phyloP scores from a whole-genome alignment of 805 yeast species.

The Candida caryicola region DNA sequence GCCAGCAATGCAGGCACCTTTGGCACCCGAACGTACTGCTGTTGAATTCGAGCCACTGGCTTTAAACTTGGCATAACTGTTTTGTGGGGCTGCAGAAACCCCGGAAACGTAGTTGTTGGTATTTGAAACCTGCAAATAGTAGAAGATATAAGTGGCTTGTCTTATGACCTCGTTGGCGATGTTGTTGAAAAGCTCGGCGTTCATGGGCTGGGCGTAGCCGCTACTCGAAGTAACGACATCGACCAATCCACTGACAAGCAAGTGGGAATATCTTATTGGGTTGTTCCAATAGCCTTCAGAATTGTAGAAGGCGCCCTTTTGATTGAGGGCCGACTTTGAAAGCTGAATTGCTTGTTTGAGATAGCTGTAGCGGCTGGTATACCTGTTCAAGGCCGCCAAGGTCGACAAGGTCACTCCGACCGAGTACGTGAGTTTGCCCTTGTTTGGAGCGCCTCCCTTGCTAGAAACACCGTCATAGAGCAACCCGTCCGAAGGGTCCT shows the following conservation, averaged over 20 bases:
- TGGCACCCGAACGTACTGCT: neutral
- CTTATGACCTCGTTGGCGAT: slow-evolving; percentile 3
- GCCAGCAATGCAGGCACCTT: neutral
- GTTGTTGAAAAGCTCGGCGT: slow-evolving; percentile 13
- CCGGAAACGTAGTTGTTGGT: slow-evolving; percentile 11
- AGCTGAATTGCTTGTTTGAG: slow-evolving; percentile 9
- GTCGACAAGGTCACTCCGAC: slow-evolving; percentile 14
- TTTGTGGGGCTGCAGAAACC: neutral
- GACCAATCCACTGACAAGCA: slow-evolving; percentile 16
- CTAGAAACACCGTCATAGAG: slow-evolving; percentile 11
- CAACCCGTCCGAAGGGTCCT: slow-evolving; percentile 15
- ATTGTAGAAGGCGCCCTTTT: slow-evolving; percentile 11
- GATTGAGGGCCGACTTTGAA: slow-evolving; percentile 10
- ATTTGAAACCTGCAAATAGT: slow-evolving; percentile 12
- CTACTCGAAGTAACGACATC: slow-evolving; percentile 11
- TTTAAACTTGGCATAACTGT: neutral
- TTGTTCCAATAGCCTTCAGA: slow-evolving; percentile 18
- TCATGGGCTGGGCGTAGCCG: slow-evolving; percentile 12
- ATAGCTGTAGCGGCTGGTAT: slow-evolving; percentile 6
- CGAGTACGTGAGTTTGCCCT: slow-evolving; percentile 14
- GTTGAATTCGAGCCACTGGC: neutral
- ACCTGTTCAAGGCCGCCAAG: slow-evolving; percentile 8
- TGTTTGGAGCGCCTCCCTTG: slow-evolving; percentile 6
- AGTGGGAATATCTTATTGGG: slow-evolving; percentile 14
- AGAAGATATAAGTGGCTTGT: slow-evolving; percentile 14